Conservation (phyloP, 345 rosid species). For the Brassica nigra region DNA sequence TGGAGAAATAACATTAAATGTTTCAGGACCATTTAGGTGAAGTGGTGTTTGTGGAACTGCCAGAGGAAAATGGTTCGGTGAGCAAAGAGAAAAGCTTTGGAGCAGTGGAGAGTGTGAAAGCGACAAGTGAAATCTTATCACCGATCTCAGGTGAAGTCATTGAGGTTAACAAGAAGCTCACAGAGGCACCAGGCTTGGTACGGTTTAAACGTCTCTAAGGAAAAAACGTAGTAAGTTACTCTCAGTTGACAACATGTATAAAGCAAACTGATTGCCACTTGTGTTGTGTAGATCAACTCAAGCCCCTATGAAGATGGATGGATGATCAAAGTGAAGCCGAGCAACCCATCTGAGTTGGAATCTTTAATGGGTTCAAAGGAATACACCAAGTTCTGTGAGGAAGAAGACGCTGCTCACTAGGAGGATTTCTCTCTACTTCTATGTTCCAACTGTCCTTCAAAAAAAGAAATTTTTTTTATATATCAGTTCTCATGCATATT, state of each 20-base stretch:
- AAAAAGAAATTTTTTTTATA: neutral
- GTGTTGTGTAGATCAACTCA: slow-evolving; percentile 61
- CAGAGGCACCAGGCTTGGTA: slow-evolving; percentile 76
- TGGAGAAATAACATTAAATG: slow-evolving; percentile 14
- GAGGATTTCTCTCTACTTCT: slow-evolving; percentile 5
- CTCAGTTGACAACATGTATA: neutral
- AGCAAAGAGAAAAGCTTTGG: slow-evolving; percentile 67
- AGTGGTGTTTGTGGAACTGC: slow-evolving; percentile 88
- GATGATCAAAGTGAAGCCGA: slow-evolving; percentile 95
- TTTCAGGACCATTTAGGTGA: slow-evolving; percentile 88
- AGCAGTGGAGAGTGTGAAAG: slow-evolving; percentile 92
- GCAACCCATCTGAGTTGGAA: slow-evolving; percentile 68
- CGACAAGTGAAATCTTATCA: slow-evolving; percentile 85
- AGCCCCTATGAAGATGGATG: slow-evolving; percentile 91
- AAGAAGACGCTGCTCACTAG: slow-evolving; percentile 83
- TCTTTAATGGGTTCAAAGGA: slow-evolving; percentile 77
- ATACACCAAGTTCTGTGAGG: slow-evolving; percentile 87
- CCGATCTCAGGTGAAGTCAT: slow-evolving; percentile 80
- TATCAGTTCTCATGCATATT: slow-evolving; percentile 14
- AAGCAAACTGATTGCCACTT: neutral
- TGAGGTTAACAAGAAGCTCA: slow-evolving; percentile 72
- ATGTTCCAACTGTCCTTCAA: neutral
- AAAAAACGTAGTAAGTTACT: neutral
- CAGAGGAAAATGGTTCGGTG: slow-evolving; percentile 59
- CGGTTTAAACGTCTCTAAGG: too few relatives aligned